These are phyloP conservation scores for Forsythia suspensa DNA, from an alignment of 257 asterid species.

Conservation along the genomic window DNA sequence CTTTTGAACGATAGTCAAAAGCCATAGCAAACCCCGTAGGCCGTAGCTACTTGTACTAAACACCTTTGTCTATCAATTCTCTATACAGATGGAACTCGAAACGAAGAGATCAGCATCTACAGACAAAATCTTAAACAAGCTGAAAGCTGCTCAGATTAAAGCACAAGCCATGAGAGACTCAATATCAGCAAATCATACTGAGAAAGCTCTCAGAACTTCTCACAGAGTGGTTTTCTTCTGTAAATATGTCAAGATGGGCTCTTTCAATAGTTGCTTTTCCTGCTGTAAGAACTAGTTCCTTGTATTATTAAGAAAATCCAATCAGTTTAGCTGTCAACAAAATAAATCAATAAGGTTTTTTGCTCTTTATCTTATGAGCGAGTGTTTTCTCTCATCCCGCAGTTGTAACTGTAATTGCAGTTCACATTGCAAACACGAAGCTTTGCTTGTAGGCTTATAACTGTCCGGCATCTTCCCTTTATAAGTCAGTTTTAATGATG, in stretches of 20 bases:
- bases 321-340: background rate
- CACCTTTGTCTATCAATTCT: background rate
- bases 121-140: conserved; percentile 65
- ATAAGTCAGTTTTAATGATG: background rate
- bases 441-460: background rate
- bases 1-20: background rate
- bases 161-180: conserved; percentile 67
- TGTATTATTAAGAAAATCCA: background rate
- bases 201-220: conserved; percentile 21
- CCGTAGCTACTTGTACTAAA: background rate
- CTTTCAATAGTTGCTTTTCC: conserved; percentile 39
- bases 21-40: background rate
- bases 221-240: conserved; percentile 25
- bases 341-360: background rate
- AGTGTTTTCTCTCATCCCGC: background rate
- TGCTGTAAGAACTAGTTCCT: conserved; percentile 26
- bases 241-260: conserved; percentile 31
- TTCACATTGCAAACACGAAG: background rate
- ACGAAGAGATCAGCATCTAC: conserved; percentile 63
- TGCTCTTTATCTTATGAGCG: background rate
- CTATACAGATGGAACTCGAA: conserved; percentile 69
- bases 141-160: conserved; percentile 54
- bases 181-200: conserved; percentile 26
- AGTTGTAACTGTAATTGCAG: background rate
- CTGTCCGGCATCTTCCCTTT: background rate